Base-by-base conservation (phyloP, 2,329 filamentous ascomycete species). In the Berkeleyomyces rouxiae region DNA sequence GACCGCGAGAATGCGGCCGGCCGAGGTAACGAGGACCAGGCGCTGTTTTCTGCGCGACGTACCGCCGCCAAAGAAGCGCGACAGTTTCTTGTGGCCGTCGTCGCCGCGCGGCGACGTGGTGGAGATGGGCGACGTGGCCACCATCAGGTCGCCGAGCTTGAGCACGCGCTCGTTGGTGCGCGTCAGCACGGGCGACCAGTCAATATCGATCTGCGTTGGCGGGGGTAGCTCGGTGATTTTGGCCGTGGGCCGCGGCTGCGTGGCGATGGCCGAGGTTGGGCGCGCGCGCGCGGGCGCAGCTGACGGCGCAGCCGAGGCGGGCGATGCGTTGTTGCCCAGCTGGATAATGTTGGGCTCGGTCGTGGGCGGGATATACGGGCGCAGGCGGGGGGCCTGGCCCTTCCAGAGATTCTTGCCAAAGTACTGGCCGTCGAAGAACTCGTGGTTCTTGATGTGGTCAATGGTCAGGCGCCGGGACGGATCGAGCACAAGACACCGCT, bases 121-220 rank as follows among this genome's bases (percentile, higher is more conserved):
- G 7, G 87, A 81, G 61, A 90, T 80, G 7, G 91, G 87, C 2
- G 88, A 83, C 4, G 89, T 87, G 46, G 88, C 79, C 6, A 99
- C 91, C 72, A 90, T 82, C 66, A 96, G 76, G 69, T 99, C 96
- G 1, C 93, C 93, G 31, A 99, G 78, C 72, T 95, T 96, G 66
- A 99, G 74, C 67, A 99, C 99, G 43, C 93, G 83, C 73, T 99
- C 93, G 70, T 97, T 96, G 65, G 84, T 86, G 69, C 86, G 85
- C 7, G 88, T 96, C 62, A 99, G 77, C 3, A 99, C 91, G 0
- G 93, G 93, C 0, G 92, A 96, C 93, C 93, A 99, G 74, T 99
- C 93, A 63, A 99, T 95, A 70, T 99, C 93, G 36, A 99, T 78
- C 72, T 97, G 93, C 59, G 88, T 96, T 0, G 93, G 93, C n/a